These are phyloP conservation scores for Cladosporium sp. DNA, from an alignment of 2,329 filamentous ascomycete genomes.

Conservation along the genomic window DNA sequence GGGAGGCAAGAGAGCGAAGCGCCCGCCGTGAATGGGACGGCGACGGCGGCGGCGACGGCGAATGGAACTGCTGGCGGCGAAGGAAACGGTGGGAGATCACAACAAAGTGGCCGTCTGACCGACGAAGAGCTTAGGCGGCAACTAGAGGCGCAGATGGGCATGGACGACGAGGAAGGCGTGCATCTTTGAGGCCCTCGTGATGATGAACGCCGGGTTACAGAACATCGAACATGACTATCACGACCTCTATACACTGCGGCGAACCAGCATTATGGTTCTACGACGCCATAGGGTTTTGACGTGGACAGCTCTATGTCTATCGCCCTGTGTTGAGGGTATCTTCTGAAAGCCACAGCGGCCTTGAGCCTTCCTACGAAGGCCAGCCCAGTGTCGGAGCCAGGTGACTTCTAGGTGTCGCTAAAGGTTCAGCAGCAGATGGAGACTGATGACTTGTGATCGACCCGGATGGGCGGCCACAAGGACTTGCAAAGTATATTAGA, in stretches of 20 bases:
- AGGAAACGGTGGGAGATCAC: conserved; percentile 14
- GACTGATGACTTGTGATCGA: background rate
- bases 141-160: conserved; percentile 57
- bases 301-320: background rate
- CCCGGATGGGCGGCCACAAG: background rate
- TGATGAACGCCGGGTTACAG: background rate
- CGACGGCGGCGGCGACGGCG: background rate
- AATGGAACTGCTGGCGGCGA: conserved; percentile 8
- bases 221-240: background rate
- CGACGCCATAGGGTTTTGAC: background rate
- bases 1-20: conserved; percentile 21
- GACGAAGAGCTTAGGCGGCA: conserved; percentile 61
- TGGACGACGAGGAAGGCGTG: conserved; percentile 58
- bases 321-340: background rate
- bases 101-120: conserved; percentile 50
- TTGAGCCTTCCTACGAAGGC: background rate
- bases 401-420: background rate
- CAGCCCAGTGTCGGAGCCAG: background rate
- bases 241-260: background rate
- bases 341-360: background rate
- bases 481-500: background rate
- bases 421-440: background rate
- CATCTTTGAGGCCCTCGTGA: conserved; percentile 53
- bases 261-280: background rate
- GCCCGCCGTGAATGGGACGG: conserved; percentile 21